phyloP scores from a whole-genome alignment of 176 grass and related monocot genomes.

The Hsuehochloa calcarea region DNA sequence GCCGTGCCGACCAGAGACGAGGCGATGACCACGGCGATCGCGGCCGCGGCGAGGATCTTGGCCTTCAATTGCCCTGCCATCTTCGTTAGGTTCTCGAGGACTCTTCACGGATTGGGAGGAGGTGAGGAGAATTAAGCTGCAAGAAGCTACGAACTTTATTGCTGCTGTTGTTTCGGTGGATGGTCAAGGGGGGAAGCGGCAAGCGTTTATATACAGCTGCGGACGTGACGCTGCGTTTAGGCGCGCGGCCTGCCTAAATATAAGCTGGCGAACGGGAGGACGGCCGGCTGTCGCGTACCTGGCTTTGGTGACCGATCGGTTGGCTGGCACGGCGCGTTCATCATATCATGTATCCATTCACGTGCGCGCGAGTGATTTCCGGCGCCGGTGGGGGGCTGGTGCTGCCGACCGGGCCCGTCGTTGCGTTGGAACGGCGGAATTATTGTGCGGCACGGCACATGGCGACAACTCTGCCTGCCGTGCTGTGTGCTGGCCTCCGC shows the following conservation, averaged over 20 bases:
- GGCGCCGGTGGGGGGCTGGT: background rate
- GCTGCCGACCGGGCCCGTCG: background rate
- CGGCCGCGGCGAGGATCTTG: conserved; percentile 35
- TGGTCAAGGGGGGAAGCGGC: background rate
- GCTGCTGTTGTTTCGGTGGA: background rate
- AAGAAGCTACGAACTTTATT: background rate
- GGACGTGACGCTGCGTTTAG: background rate
- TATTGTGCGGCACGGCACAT: background rate
- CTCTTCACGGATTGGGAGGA: background rate
- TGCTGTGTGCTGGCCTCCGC: background rate
- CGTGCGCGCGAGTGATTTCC: background rate
- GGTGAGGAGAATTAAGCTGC: background rate
- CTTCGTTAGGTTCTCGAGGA: background rate
- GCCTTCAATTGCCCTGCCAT: conserved; percentile 47
- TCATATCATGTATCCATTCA: background rate
- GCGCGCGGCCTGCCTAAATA: background rate
- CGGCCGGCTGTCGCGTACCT: conserved; percentile 21
- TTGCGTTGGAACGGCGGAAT: conserved; percentile 14
- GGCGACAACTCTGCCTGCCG: background rate
- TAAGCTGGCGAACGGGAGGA: conserved; percentile 5
- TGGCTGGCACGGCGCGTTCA: background rate
- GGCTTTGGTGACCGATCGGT: background rate
- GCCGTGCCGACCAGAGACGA: conserved; percentile 26
- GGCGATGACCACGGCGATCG: conserved; percentile 19
- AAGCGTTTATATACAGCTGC: background rate